Percentiles rank a stretch among this genome's conserved stretches.
phyloP scores from a whole-genome alignment of 345 rosid species.

The Salix brachista region DNA sequence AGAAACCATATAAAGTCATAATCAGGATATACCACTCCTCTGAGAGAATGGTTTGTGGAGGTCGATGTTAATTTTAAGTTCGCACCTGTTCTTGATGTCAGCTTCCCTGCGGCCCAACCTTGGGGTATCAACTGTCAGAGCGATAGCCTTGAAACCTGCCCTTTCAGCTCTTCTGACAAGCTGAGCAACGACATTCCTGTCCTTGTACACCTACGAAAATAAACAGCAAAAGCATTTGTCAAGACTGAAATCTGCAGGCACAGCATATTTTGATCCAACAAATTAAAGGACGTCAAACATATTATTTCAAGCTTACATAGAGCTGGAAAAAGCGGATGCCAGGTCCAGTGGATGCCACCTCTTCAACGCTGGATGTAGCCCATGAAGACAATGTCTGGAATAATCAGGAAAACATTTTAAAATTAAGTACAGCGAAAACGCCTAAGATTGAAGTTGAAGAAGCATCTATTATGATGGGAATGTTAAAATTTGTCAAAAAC shows the following conservation, averaged over 20 bases:
- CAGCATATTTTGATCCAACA: not conserved
- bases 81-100: slow-evolving; percentile 87
- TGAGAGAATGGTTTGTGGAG: not conserved
- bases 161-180: slow-evolving; percentile 86
- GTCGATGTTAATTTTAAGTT: not conserved
- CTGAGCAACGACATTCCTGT: slow-evolving; percentile 76
- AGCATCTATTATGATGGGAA: not conserved
- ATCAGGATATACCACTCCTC: not conserved
- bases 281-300: not conserved
- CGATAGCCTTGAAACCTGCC: slow-evolving; percentile 94
- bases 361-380: slow-evolving; percentile 94
- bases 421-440: not conserved
- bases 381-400: slow-evolving; percentile 84
- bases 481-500: not conserved
- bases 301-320: slow-evolving; percentile 49
- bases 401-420: not conserved
- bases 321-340: slow-evolving; percentile 95
- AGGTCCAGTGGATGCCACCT: slow-evolving; percentile 89
- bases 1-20: not conserved
- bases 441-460: not conserved
- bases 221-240: slow-evolving; percentile 3
- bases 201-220: slow-evolving; percentile 53
- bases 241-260: not conserved
- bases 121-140: slow-evolving; percentile 90
- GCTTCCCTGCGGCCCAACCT: slow-evolving; percentile 95